These are phyloP conservation scores for Candida tammaniensis DNA, from an alignment of 805 yeast species.

Conservation along the genomic window DNA sequence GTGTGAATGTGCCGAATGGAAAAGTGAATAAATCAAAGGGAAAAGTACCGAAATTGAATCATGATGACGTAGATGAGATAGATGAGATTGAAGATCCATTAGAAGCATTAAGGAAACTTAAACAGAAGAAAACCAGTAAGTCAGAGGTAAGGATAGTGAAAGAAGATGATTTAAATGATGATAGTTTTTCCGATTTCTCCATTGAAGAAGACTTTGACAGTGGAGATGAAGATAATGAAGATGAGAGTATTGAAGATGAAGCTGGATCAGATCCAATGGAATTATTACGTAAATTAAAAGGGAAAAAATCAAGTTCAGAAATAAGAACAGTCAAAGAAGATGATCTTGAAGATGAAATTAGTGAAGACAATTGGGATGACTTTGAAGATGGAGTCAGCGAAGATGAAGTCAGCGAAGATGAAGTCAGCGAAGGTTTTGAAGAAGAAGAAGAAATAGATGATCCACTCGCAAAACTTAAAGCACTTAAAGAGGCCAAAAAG, in stretches of 20 bases:
- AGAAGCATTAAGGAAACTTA: slow-evolving; percentile 15
- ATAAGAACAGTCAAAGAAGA: slow-evolving; percentile 29
- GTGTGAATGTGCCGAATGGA: neutral
- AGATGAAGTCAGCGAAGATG: slow-evolving; percentile 10
- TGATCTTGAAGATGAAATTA: slow-evolving; percentile 23
- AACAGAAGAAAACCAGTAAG: slow-evolving; percentile 6
- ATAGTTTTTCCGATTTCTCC: slow-evolving; percentile 1
- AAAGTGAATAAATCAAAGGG: slow-evolving; percentile 1
- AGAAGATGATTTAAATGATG: slow-evolving; percentile 30
- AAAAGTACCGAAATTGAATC: slow-evolving; percentile 1
- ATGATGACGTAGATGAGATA: neutral
- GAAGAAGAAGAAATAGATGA: slow-evolving; percentile 21
- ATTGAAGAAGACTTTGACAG: slow-evolving; percentile 8
- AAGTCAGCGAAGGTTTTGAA: slow-evolving; percentile 11
- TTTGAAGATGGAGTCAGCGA: slow-evolving; percentile 13
- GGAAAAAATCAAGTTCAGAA: slow-evolving; percentile 8
- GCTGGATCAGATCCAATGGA: slow-evolving; percentile 23
- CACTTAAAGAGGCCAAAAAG: slow-evolving; percentile 16
- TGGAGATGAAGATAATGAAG: slow-evolving; percentile 4
- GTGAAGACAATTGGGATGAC: slow-evolving; percentile 6
- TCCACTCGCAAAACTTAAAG: slow-evolving; percentile 20
- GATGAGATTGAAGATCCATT: slow-evolving; percentile 20
- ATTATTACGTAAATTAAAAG: slow-evolving; percentile 16
- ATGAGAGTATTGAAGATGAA: slow-evolving; percentile 1
- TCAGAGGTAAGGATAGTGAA: slow-evolving; percentile 24